Base-by-base conservation (phyloP, 495 filamentous ascomycete genomes). In the Penicillium daleae region DNA sequence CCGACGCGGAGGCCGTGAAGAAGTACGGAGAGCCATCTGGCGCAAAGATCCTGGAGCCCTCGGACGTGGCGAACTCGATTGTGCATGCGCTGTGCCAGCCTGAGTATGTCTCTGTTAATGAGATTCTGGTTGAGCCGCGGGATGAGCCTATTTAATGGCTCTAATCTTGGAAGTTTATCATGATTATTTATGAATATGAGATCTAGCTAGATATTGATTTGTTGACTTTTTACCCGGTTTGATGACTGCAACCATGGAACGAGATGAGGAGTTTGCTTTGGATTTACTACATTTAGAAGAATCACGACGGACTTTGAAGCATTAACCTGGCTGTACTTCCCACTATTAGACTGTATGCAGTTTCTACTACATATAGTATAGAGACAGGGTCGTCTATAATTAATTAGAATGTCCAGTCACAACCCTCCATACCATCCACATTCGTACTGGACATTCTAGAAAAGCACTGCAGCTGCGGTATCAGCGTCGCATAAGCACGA, bases 41-140 rank as follows among this genome's bases (percentile, higher is more conserved):
- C 6, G 87, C 88, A 0, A 82, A 87, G 78, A 85, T 90, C 13
- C 72, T 90, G 6, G 78, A 85, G 60, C 75, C 87, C 0, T 80
- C 85, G 32, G 88, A 90, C 74, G 86, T 89, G 19, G 88, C 87
- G 0, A 78, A 78, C 27, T 80, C 84, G 39, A 88, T 90, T 71
- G 77, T 90, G 6, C 87, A 86, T 69, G 88, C 87, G 2, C 67
- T 90, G 48, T 76, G 75, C 17, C 87, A 90, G 72, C 88, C 87
- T 6, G 76, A 80, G 46, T 82, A 90, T 75, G 86, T 90, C 21
- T 83, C 87, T 60, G 84, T 90, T 0, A 90, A 90, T 66, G 88
- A 90, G 74, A 80, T 90, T 29, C 64, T 90, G 75, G 87, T 90
- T 71, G 88, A 90, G 76, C 87, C 88, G 1, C 74, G 88, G 42